Base-by-base conservation (phyloP, 2,329 filamentous ascomycete genomes). In the Xylariaceae sp. region DNA sequence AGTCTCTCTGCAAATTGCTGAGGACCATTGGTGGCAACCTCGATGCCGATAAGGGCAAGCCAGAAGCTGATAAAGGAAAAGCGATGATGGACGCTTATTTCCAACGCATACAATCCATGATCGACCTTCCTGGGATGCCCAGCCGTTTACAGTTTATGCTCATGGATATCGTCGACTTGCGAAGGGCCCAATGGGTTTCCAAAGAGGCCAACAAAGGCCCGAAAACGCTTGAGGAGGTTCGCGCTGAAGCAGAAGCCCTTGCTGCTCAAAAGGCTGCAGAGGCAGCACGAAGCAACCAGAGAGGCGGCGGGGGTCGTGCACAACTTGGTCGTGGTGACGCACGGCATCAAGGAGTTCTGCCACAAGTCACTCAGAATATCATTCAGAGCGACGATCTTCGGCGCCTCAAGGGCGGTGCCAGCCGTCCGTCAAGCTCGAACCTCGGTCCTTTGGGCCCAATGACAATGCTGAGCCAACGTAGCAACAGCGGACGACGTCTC, bases 121-220 rank as follows among this genome's bases (percentile, higher is more conserved):
- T 91, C 57, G 84, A 91, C 30, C 85, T 89, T 57, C 86, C 87
- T 9, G 86, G 88, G 34, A 80, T 99, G 29, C 86, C 87, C 49
- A 96, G 91, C 73, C 87, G 94, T 78, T 80, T 96, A 64, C 85
- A 83, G 70, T 99, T 97, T 76, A 97, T 99, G 94, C 81, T 99
- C 58, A 84, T 97, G 85, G 94, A 99, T 69, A 83, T 96, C 53
- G 71, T 95, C 54, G 94, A 99, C 70, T 79, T 99, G 61, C 86
- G 94, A 63, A 83, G 73, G 68, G 76, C 78, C 50, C 79, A 81
- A 69, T 99, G 94, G 94, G 73, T 80, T 58, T 91, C 89, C 54
- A 96, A 96, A 79, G 90, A 95, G 70, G 76, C 78, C 51, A 88
- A 91, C 74, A 97, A 97, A 79, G 94, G 94, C 39, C 94, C 94